Percentiles rank a stretch among this genome's conserved stretches.
phyloP scores from a whole-genome alignment of 208 protist genomes.

The Acanthamoeba polyphaga region DNA sequence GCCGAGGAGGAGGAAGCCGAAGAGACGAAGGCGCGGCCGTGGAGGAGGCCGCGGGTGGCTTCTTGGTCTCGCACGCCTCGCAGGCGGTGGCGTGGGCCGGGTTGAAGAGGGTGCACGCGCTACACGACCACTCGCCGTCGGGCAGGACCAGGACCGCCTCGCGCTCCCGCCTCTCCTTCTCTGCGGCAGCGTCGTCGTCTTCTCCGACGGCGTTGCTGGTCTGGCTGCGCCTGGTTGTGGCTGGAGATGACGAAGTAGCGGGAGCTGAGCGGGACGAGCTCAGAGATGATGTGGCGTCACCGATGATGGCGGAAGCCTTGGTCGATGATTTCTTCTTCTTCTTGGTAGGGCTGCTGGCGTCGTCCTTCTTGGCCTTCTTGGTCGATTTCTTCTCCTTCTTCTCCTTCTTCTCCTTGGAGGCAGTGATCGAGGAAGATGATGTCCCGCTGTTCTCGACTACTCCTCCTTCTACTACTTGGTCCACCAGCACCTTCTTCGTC shows the following conservation, averaged over 20 bases:
- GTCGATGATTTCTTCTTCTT: constrained; percentile 10
- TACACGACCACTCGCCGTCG: constrained; percentile 32
- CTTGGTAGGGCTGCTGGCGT: background rate
- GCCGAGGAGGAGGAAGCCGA: background rate
- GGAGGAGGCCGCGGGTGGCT: background rate
- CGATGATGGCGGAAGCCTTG: background rate
- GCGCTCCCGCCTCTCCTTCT: background rate
- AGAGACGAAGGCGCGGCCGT: background rate
- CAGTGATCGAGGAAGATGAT: background rate
- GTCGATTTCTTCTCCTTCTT: constrained; percentile 34
- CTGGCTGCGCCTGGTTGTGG: background rate
- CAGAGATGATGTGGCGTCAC: background rate
- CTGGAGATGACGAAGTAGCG: background rate
- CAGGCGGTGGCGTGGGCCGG: background rate
- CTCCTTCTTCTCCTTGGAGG: constrained; percentile 8
- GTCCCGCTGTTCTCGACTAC: background rate
- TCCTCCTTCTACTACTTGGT: too few species aligned
- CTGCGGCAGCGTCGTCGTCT: background rate
- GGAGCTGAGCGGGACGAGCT: background rate
- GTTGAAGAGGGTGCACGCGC: constrained; percentile 65
- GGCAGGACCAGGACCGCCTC: constrained; percentile 18
- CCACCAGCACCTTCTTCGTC: background rate
- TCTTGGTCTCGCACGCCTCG: constrained; percentile 53
- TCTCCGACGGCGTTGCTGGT: background rate
- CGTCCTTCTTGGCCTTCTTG: constrained; percentile 16